Percentiles rank a stretch among this genome's conserved stretches.
These are phyloP conservation scores for Pulveroboletus sp. DNA, from an alignment of 768 basidiomycete genomes.

Conservation along the genomic window DNA sequence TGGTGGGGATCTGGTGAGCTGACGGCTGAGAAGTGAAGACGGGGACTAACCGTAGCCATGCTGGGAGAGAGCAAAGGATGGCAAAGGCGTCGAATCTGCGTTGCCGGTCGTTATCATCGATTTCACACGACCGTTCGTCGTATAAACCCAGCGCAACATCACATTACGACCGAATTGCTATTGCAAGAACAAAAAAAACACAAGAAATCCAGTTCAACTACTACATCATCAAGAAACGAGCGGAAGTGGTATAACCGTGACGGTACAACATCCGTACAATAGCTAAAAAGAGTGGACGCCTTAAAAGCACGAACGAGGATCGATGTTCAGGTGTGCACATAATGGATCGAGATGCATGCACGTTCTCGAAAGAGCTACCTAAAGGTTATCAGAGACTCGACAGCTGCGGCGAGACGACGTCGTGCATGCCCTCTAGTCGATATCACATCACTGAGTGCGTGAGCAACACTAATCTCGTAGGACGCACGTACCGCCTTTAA, in stretches of 20 bases:
- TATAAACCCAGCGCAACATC: conserved; percentile 6
- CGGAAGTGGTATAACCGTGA: conserved; percentile 24
- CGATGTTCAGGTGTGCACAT: conserved; percentile 4
- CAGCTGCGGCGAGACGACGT: conserved; percentile 15
- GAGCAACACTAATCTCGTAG: neutral
- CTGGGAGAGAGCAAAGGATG: conserved; percentile 21
- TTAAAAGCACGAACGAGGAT: conserved; percentile 21
- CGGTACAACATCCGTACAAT: conserved; percentile 20
- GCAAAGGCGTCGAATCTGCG: conserved; percentile 15
- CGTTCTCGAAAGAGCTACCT: conserved; percentile 1
- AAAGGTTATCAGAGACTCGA: conserved; percentile 20
- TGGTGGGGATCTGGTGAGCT: conserved; percentile 16
- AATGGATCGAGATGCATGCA: neutral
- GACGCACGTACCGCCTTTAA: conserved; percentile 57
- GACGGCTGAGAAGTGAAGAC: neutral
- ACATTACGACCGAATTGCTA: conserved; percentile 17
- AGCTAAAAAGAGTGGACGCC: conserved; percentile 19
- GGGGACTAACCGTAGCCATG: conserved; percentile 51
- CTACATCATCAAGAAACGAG: conserved; percentile 30
- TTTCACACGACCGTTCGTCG: conserved; percentile 56
- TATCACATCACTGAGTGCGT: conserved; percentile 1
- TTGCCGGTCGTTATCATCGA: conserved; percentile 35
- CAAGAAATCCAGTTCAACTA: conserved; percentile 16
- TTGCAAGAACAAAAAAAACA: conserved; percentile 14
- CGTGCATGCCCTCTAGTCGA: conserved; percentile 40